These are phyloP conservation scores for Penicillium cataractarum DNA, from an alignment of 495 filamentous ascomycete species.

Conservation along the genomic window DNA sequence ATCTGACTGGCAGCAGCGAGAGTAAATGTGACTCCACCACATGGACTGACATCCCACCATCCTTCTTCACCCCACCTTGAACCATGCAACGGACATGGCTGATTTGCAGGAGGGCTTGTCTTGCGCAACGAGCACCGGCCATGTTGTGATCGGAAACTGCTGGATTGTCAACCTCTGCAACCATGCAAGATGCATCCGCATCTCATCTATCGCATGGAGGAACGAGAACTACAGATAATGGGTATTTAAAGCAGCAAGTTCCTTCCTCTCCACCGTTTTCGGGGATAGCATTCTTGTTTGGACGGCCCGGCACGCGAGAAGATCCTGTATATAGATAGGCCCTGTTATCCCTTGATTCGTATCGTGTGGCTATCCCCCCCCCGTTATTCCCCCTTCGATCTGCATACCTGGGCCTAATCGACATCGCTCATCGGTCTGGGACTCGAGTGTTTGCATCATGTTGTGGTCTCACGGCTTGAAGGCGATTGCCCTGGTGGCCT, in stretches of 20 bases:
- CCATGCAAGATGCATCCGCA: constrained; percentile 17
- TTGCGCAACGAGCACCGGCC: constrained; percentile 23
- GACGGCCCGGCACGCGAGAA: constrained; percentile 2
- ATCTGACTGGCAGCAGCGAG: not conserved
- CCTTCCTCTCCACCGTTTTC: constrained; percentile 7
- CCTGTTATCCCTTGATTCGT: constrained; percentile 11
- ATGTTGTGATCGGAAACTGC: constrained; percentile 28
- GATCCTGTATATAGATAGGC: constrained; percentile 4
- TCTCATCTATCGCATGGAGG: constrained; percentile 7
- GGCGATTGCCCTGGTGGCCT: constrained; percentile 11
- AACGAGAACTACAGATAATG: not conserved
- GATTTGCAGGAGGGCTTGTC: constrained; percentile 18
- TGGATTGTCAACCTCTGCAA: constrained; percentile 4
- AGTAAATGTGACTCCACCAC: not conserved
- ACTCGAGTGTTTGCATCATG: constrained; percentile 16
- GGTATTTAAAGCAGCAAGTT: constrained; percentile 20
- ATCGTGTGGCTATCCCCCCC: constrained; percentile 1
- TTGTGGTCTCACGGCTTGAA: constrained; percentile 10
- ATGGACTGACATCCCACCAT: constrained; percentile 16
- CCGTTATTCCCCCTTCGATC: constrained; percentile 1
- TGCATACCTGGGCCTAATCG: constrained; percentile 8
- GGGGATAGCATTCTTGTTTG: constrained; percentile 20
- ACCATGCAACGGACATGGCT: not conserved
- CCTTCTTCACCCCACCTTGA: not conserved
- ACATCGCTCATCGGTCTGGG: not conserved